Base-by-base conservation (phyloP, 2,329 filamentous ascomycete genomes). In the Incumbomyces lentus region DNA sequence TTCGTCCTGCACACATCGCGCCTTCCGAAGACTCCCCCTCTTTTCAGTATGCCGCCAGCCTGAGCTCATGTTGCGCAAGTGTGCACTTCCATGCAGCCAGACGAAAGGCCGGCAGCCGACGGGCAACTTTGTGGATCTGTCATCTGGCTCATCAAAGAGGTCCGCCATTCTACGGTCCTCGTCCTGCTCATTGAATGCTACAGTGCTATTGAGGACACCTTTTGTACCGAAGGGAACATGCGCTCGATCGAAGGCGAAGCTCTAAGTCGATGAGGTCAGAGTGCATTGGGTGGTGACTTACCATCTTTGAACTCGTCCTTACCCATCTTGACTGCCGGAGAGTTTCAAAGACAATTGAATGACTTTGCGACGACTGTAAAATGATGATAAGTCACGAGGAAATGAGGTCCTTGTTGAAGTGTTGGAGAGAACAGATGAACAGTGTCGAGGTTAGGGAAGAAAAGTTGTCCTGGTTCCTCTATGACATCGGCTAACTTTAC, bases 231-330 rank as follows among this genome's bases (percentile, higher is more conserved):
- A 17, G 3, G 17, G 31, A 36, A 22, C 33, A 37, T 36, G 41
- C 41, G 32, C 17, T 35, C 18, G 41, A 29, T 44, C 16, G 41
- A 36, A 17, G n/a, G 14, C 14, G 33, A 30, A 37, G 31, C 41
- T 44, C 31, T 12, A 14, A 18, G 17, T 44, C 5, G 33, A 44
- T 44, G 33, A 44, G 12, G 26, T 44, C 33, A 44, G 33, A 44
- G 19, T 19, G 17, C 31, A 6, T 35, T 35, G 41, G 19, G 6
- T 36, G 29, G 40, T 29, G 8, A 53, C 54, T 51, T 48, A 57
- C 54, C 54, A 3, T 53, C 49, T 35, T 49, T 49, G 50, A 57
- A 57, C 17, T 55, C 55, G 52, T 54, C 48, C 49, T 57, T 57
- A 53, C 45, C 55, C 55, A 57, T 57, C 46, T 43, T 55, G 46